Evolutionary conservation across 352 stramenopile species (phyloP).

Genomic region (Pythium apleroticum): DNA sequence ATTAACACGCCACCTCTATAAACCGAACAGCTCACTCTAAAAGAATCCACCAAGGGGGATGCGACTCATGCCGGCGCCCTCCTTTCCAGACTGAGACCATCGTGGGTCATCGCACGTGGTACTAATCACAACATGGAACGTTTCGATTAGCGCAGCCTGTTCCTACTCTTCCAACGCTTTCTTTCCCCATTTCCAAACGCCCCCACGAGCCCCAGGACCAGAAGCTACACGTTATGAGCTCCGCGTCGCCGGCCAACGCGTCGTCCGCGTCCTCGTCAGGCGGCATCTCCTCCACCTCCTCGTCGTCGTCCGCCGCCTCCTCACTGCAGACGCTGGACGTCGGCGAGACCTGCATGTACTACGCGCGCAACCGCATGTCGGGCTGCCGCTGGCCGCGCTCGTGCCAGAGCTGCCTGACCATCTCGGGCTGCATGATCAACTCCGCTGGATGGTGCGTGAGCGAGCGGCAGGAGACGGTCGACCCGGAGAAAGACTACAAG

Average conservation of each 20-base stretch:
- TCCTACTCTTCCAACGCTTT: neutral
- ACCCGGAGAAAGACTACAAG: conserved; percentile 8
- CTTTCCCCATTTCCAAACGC: neutral
- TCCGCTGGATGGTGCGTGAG: conserved; percentile 10
- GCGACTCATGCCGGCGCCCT: neutral
- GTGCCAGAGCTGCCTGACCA: conserved; percentile 23
- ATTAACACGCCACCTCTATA: neutral
- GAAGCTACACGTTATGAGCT: conserved; percentile 1
- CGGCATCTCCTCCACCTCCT: neutral
- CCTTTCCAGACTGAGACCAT: no score
- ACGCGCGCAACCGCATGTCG: conserved; percentile 6
- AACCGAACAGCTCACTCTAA: neutral
- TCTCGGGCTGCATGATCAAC: conserved; percentile 13
- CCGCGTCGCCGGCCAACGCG: neutral
- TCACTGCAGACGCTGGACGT: neutral
- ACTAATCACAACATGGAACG: neutral
- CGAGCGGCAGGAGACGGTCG: neutral
- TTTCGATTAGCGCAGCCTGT: neutral
- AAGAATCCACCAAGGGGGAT: neutral
- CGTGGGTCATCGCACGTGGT: neutral
- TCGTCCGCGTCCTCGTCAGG: neutral
- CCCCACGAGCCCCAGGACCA: neutral
- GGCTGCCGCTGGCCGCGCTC: conserved; percentile 21
- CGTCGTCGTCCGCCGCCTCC: neutral
- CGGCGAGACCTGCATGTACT: conserved; percentile 20